These are phyloP conservation scores for Candida mattraensis DNA, from an alignment of 805 yeast genomes.

Conservation along the genomic window DNA sequence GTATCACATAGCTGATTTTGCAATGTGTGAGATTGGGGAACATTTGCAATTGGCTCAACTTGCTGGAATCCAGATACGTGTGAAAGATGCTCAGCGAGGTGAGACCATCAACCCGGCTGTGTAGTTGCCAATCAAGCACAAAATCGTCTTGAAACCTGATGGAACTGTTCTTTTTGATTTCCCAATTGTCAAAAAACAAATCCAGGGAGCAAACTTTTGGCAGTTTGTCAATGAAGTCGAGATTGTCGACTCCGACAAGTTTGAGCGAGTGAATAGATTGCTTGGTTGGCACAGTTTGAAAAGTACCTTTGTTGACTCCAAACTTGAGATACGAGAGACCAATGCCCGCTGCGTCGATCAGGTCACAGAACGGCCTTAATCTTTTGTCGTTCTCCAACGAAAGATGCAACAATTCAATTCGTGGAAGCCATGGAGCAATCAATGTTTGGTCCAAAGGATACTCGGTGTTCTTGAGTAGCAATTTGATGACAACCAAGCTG, in stretches of 20 bases:
- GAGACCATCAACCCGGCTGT: slow-evolving; percentile 18
- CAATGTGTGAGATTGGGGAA: slow-evolving; percentile 32
- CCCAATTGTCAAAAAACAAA: slow-evolving; percentile 34
- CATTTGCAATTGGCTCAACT: slow-evolving; percentile 24
- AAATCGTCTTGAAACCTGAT: slow-evolving; percentile 25
- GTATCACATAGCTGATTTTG: slow-evolving; percentile 30
- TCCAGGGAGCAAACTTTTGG: slow-evolving; percentile 26
- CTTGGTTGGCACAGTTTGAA: slow-evolving; percentile 25
- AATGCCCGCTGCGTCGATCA: slow-evolving; percentile 26
- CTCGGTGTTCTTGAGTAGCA: slow-evolving; percentile 32
- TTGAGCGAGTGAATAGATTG: slow-evolving; percentile 27
- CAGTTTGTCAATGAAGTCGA: slow-evolving; percentile 28
- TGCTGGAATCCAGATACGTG: slow-evolving; percentile 30
- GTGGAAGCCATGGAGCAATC: slow-evolving; percentile 26
- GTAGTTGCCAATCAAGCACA: slow-evolving; percentile 24
- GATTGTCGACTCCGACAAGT: slow-evolving; percentile 31
- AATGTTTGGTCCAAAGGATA: slow-evolving; percentile 30
- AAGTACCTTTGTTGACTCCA: slow-evolving; percentile 32
- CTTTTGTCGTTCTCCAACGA: slow-evolving; percentile 31
- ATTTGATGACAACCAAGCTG: slow-evolving; percentile 31
- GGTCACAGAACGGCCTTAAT: slow-evolving; percentile 30
- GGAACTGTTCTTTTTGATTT: slow-evolving; percentile 29
- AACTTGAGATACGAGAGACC: slow-evolving; percentile 28
- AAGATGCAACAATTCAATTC: slow-evolving; percentile 29
- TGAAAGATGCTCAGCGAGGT: slow-evolving; percentile 30